These are phyloP conservation scores for Nigrograna mackinnonii DNA, from an alignment of 2,329 filamentous ascomycete species.

Conservation along the genomic window DNA sequence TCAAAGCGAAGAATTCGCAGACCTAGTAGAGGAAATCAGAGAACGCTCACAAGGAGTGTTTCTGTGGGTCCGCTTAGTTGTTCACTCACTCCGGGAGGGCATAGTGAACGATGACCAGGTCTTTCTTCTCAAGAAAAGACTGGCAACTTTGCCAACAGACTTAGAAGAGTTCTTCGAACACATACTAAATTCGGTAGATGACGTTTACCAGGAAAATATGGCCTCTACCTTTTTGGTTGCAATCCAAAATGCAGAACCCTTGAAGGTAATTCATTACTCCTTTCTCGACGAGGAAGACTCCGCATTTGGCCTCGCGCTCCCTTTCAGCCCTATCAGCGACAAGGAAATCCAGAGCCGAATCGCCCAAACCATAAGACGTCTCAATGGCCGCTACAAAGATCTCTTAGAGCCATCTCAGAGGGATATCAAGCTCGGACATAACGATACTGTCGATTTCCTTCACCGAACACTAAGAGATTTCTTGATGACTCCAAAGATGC, in stretches of 20 bases:
- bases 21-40: conserved; percentile 2
- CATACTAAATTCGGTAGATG: conserved; percentile 6
- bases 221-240: conserved; percentile 9
- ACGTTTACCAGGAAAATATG: conserved; percentile 9
- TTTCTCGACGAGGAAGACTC: conserved; percentile 7
- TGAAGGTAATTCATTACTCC: conserved; percentile 8
- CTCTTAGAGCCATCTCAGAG: conserved; percentile 1
- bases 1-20: background rate
- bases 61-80: conserved; percentile 10
- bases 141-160: conserved; percentile 3
- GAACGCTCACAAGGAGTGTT: conserved; percentile 8
- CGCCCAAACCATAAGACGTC: background rate
- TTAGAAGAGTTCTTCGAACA: conserved; percentile 9
- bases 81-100: conserved; percentile 5
- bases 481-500: background rate
- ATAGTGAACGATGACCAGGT: conserved; percentile 7
- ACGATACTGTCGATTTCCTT: conserved; percentile 4
- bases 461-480: conserved; percentile 9
- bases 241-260: conserved; percentile 1
- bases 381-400: conserved; percentile 4
- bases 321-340: background rate
- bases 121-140: conserved; percentile 1
- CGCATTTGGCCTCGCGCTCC: background rate
- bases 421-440: background rate
- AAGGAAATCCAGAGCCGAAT: background rate